Conservation (phyloP, 2,329 filamentous ascomycete genomes). For the Neofusicoccum ribis region DNA sequence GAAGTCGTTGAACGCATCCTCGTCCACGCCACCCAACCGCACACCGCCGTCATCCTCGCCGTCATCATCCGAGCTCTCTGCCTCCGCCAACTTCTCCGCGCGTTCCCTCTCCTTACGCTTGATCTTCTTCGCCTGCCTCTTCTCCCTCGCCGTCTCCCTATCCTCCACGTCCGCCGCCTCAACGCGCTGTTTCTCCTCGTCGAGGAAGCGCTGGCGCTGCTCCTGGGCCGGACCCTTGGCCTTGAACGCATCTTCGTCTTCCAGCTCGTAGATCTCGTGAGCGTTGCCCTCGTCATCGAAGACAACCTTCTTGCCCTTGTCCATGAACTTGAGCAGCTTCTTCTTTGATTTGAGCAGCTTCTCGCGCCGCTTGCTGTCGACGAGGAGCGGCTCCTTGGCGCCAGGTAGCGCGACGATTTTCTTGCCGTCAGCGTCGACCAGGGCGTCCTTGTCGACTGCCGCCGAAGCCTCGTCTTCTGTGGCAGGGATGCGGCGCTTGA, state of each 20-base stretch:
- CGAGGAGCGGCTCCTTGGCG: slow-evolving; percentile 68
- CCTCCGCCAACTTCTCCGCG: slow-evolving; percentile 49
- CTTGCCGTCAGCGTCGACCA: slow-evolving; percentile 46
- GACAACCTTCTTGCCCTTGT: slow-evolving; percentile 78
- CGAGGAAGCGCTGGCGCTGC: slow-evolving; percentile 76
- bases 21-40: slow-evolving; percentile 28
- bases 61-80: slow-evolving; percentile 31
- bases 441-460: slow-evolving; percentile 40
- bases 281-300: slow-evolving; percentile 91
- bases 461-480: slow-evolving; percentile 48
- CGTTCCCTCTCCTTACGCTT: slow-evolving; percentile 69
- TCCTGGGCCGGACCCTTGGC: slow-evolving; percentile 72
- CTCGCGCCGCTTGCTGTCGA: slow-evolving; percentile 93
- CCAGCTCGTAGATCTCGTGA: slow-evolving; percentile 84
- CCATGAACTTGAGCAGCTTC: slow-evolving; percentile 87
- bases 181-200: slow-evolving; percentile 71
- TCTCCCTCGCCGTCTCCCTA: slow-evolving; percentile 76
- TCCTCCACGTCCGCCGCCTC: slow-evolving; percentile 76
- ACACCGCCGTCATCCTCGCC: slow-evolving; percentile 30
- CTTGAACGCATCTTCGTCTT: slow-evolving; percentile 79
- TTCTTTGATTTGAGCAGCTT: slow-evolving; percentile 96
- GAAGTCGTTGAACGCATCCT: slow-evolving; percentile 14
- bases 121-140: slow-evolving; percentile 72
- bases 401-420: slow-evolving; percentile 65
- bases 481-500: slow-evolving; percentile 82